Conservation (phyloP, 2,329 filamentous ascomycete species). For the Harringtonia lauricola region DNA sequence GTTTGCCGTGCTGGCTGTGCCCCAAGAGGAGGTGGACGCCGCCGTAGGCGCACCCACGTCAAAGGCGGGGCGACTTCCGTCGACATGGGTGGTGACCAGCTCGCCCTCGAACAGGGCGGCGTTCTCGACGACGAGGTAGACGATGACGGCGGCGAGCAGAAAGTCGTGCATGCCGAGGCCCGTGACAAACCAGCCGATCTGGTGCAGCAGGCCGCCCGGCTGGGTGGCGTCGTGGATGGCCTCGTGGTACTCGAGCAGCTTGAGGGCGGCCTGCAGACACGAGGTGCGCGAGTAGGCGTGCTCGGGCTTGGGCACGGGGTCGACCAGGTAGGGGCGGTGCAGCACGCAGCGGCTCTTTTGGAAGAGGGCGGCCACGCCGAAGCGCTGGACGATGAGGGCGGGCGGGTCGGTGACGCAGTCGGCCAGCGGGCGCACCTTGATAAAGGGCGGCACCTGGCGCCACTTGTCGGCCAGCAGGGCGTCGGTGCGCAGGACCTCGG, state of each 20-base stretch:
- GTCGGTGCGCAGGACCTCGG: constrained; percentile 38
- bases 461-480: constrained; percentile 31
- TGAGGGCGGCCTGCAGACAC: constrained; percentile 37
- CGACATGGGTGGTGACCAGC: constrained; percentile 2
- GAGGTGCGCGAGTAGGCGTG: constrained; percentile 40
- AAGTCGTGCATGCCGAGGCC: constrained; percentile 50
- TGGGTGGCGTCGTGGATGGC: constrained; percentile 35
- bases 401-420: constrained; percentile 37
- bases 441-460: constrained; percentile 32
- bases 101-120: constrained; percentile 15
- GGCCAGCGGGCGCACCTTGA: constrained; percentile 35
- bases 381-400: constrained; percentile 37
- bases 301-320: constrained; percentile 27
- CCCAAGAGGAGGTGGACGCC: background rate
- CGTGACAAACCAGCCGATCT: constrained; percentile 45
- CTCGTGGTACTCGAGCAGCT: constrained; percentile 35
- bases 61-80: background rate
- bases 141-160: constrained; percentile 47
- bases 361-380: constrained; percentile 39
- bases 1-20: background rate
- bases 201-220: constrained; percentile 40
- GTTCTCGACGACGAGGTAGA: constrained; percentile 41
- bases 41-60: background rate
- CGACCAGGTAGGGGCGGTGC: constrained; percentile 41
- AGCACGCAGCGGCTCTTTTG: constrained; percentile 45